Evolutionary conservation across 78 protist genomes (phyloP).

Genomic region (Protostelium mycophagum): DNA sequence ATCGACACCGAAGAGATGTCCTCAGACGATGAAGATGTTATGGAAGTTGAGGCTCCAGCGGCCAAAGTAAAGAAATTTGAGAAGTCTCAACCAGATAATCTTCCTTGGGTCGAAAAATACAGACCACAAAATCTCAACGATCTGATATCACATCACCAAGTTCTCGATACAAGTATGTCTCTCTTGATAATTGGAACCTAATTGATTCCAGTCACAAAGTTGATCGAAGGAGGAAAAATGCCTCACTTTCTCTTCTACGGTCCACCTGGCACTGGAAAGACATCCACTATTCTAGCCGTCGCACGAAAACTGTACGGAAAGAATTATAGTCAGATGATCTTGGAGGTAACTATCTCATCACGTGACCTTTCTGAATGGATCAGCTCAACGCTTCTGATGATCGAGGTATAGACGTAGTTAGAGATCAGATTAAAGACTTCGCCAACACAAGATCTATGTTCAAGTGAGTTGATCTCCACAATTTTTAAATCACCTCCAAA

Average conservation of each 20-base stretch:
- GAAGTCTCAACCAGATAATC: neutral
- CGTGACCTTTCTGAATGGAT: neutral
- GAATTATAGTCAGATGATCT: conserved; percentile 60
- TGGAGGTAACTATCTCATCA: conserved; percentile 59
- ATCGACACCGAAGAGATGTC: neutral
- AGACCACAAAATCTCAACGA: conserved; percentile 90
- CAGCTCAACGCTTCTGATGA: conserved; percentile 98
- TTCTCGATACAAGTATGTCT: conserved; percentile 10
- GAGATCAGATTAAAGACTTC: conserved; percentile 96
- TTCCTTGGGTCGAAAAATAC: conserved; percentile 97
- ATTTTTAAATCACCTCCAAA: no score
- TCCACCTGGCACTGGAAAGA: conserved; percentile 99
- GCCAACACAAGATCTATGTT: conserved; percentile 93
- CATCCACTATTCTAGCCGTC: conserved; percentile 94
- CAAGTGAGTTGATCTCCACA: conserved; percentile 38
- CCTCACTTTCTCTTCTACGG: conserved; percentile 97
- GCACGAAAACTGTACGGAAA: conserved; percentile 88
- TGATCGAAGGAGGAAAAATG: conserved; percentile 42
- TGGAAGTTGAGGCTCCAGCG: neutral
- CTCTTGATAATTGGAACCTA: neutral
- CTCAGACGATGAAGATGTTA: neutral
- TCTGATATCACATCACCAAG: conserved; percentile 95
- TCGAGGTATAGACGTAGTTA: conserved; percentile 97
- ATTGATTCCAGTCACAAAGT: conserved; percentile 25
- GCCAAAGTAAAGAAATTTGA: neutral